phyloP scores from a whole-genome alignment of 2,329 filamentous ascomycete species.

The Dothideomycetes sp. region DNA sequence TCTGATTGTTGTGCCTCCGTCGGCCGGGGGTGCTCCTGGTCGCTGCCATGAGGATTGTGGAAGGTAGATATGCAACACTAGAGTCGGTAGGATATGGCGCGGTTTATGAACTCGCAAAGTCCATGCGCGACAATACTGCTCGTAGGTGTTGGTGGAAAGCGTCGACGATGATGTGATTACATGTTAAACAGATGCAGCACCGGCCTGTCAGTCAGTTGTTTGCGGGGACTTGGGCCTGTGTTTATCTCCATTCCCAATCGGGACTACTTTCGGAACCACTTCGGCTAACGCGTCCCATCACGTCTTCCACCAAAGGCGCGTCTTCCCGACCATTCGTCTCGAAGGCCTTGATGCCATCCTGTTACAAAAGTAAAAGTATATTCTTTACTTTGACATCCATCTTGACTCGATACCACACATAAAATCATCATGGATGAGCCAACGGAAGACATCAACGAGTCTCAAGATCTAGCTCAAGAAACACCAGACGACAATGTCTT shows the following conservation, averaged over 20 bases:
- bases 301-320: not conserved
- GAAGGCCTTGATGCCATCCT: too few species aligned
- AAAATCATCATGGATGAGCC: slow-evolving; percentile 17
- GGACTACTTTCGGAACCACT: not conserved
- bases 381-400: not conserved
- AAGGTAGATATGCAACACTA: too few species aligned
- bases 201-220: not conserved
- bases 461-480: slow-evolving; percentile 21
- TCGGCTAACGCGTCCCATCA: not conserved
- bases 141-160: not conserved
- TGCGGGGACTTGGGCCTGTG: not conserved
- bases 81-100: too few species aligned
- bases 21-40: slow-evolving; percentile 8
- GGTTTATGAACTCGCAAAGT: too few species aligned
- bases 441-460: slow-evolving; percentile 18
- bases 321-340: not conserved
- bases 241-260: not conserved
- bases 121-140: too few species aligned
- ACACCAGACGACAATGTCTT: slow-evolving; percentile 27
- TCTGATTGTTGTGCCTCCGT: slow-evolving; percentile 10
- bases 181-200: too few species aligned
- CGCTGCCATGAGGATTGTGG: not conserved
- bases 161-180: not conserved
- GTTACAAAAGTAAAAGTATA: not conserved
- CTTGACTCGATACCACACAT: not conserved